Base-by-base conservation (phyloP, 2,329 filamentous ascomycete genomes). In the Metarhizium guizhouense region DNA sequence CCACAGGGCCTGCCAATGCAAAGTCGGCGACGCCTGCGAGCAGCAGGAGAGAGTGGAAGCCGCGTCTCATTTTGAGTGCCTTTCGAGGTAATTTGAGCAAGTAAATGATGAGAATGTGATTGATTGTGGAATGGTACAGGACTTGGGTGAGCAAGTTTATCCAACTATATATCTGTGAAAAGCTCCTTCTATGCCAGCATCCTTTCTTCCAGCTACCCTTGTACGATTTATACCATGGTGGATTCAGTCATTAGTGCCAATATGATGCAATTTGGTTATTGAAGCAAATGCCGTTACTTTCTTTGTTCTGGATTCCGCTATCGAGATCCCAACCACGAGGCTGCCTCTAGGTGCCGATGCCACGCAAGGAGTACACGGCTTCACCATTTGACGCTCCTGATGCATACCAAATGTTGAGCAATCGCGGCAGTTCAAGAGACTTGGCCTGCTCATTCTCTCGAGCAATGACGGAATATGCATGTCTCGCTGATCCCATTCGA, bases 381-480 rank as follows among this genome's bases (percentile, higher is more conserved):
- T 16, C 3, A n/a, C 14, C 30, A 36, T 25, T 16, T 20, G 4
- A 16, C 14, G 16, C 49, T 8, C 3, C 38, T 36, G 13, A 32
- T 30, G n/a, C 20, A 30, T 20, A 18, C 25, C 51, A 52, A 42
- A 18, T 14, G n/a, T 45, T 52, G 34, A 13, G n/a, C 3, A 32
- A 32, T 11, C 32, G 32, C 10, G 32, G 32, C 10, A 34, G 32
- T 11, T 34, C 32, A 34, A 34, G 13, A 8, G 3, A 1, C 5
- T n/a, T 47, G 16, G 13, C 20, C 38, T 43, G 5, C 51, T 30
- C 20, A 30, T 42, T 30, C 38, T 5, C 18, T 16, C 30, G 36
- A 52, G 6, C 38, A 32, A 52, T 52, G 38, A 45, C 49, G 49
- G 34, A 51, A 43, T 42, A 45, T 45, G 51, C 51, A 52, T 43